Conservation (phyloP, 345 rosid species). For the Eucalyptus cladocalyx region DNA sequence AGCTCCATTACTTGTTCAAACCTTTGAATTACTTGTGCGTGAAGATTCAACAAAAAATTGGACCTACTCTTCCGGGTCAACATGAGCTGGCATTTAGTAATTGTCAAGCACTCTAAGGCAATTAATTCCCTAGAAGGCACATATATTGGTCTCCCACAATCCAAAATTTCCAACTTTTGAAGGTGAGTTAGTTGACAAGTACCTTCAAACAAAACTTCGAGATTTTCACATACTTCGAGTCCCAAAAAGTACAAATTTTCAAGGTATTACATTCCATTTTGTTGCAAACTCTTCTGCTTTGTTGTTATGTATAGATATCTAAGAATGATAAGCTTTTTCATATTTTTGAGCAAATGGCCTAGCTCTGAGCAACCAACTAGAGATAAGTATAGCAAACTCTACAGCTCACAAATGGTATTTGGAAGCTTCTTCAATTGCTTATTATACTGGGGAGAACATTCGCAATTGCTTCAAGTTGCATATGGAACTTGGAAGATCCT, state of each 20-base stretch:
- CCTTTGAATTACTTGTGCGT: too few species aligned
- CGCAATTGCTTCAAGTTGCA: background rate
- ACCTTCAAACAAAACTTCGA: background rate
- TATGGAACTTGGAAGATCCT: background rate
- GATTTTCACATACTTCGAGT: background rate
- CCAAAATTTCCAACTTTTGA: background rate
- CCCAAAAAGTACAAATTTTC: background rate
- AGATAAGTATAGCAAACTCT: background rate
- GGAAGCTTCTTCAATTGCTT: background rate
- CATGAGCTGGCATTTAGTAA: background rate
- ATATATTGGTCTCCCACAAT: background rate
- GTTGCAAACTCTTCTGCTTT: background rate
- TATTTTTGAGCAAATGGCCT: background rate
- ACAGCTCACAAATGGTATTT: background rate
- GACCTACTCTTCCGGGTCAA: too few species aligned
- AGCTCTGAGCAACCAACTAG: background rate
- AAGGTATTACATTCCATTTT: background rate
- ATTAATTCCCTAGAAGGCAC: background rate
- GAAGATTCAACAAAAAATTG: too few species aligned
- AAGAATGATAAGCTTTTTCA: background rate
- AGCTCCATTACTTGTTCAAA: too few species aligned
- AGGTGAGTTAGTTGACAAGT: background rate
- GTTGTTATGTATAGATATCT: background rate
- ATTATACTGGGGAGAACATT: background rate
- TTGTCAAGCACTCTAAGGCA: background rate